Base-by-base conservation (phyloP, 179 eudicot species). In the Spergularia azorica region DNA sequence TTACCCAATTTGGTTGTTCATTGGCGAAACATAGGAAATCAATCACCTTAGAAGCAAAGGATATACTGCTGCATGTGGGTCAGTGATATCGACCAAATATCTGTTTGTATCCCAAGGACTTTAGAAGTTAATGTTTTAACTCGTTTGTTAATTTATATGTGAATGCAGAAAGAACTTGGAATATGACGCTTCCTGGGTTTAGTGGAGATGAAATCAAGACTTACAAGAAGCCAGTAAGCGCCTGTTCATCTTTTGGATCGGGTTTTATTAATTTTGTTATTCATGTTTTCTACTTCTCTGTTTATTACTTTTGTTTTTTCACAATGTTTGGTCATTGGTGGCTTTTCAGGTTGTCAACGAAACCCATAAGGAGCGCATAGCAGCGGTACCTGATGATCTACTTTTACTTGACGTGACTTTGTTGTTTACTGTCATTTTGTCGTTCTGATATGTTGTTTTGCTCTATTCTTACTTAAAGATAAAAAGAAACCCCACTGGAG, bases 11-110 rank as follows among this genome's bases (percentile, higher is more conserved):
- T 83, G 98, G 94, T 54, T 95, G 99, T 83, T 93, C 94, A 56
- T 83, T 95, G 83, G 97, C 99, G 74, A 95, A 95, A 85, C 99
- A 95, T 82, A 88, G 99, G 58, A 94, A 91, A 79, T 95, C 99
- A 67, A 86, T 77, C 81, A 91, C 91, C 18, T 82, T 95, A 84
- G 99, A 95, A 84, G 92, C 98, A 11, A 95, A 89, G 85, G 99
- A 95, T 86, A 91, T 95, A 76, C 90, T 95, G 76, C 84, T 95
- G 54, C 97, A 93, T 85, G 83, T 95, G 77, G 99, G 99, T 95
- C 71, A 79, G 95, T 83, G 74, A 70, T 71, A 67, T 58, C 14
- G 46, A 65, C 51, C 16, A 20, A 54, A 66, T 39, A 66, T 32
- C 20, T 20, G 43, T 4, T 15, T 38, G 21, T 66, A 17, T 65